Base-by-base conservation (phyloP, 2,329 filamentous ascomycete species). In the Colletotrichum sp. region DNA sequence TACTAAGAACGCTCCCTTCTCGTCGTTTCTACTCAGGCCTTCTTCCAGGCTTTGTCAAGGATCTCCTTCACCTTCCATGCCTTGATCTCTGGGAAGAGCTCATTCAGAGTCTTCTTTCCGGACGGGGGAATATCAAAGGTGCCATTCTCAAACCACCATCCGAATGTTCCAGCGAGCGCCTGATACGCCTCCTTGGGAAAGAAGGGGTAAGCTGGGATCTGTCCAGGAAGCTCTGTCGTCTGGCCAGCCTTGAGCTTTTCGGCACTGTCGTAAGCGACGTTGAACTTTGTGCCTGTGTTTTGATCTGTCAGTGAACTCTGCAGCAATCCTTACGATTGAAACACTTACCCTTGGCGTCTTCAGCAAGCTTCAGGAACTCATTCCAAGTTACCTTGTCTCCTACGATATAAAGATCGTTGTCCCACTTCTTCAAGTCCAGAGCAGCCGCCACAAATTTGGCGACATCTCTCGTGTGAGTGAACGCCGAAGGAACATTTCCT, bases 381-480 rank as follows among this genome's bases (percentile, higher is more conserved):
- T 88, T 88, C 79, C 83, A 87, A 1, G 86, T 87, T 18, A 86
- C 71, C 55, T 82, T 82, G 69, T 88, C 87, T 1, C 86, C 86
- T 77, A 85, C 77, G 64, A 86, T 75, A 48, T 76, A 80, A 7
- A 83, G 78, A 16, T 81, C 79, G 36, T 83, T 81, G 4, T 87
- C 84, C 89, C 89, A 90, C 26, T 82, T 82, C 5, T 83, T 78
- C 26, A 86, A 75, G n/a, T 84, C 83, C 16, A 91, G 77, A 5
- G 83, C 72, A 6, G 82, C 83, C 9, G 83, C 84, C 7, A 89
- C 83, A 70, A 88, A 90, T 43, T 80, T 83, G 5, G 85, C 88
- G 55, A 91, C 81, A 78, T 91, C 89, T 6, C 80, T 80, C 1
- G 85, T 88, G 77, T 90, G 87, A 0, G 88, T 91, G 79, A 89